These are phyloP conservation scores for Zymoseptoria brevis DNA, from an alignment of 2,329 filamentous ascomycete species.

Conservation along the genomic window DNA sequence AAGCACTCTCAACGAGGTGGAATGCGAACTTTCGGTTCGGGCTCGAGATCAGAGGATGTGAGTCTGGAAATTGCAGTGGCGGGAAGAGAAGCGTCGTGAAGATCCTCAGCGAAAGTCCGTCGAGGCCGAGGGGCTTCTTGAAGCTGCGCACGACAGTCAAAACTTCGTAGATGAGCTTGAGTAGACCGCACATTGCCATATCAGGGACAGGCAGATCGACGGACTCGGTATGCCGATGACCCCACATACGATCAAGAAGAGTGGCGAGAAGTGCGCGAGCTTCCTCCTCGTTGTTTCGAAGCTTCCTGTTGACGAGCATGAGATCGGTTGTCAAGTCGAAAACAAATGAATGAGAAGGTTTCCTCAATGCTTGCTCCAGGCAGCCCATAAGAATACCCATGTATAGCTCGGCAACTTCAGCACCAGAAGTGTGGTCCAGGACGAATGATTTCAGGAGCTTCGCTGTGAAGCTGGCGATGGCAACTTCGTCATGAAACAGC, in stretches of 20 bases:
- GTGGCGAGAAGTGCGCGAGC: slow-evolving; percentile 15
- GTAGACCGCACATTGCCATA: slow-evolving; percentile 25
- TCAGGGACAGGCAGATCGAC: slow-evolving; percentile 19
- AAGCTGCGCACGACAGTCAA: slow-evolving; percentile 21
- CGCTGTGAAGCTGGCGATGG: slow-evolving; percentile 10
- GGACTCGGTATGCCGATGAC: slow-evolving; percentile 20
- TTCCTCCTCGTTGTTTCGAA: slow-evolving; percentile 13
- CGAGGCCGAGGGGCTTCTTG: slow-evolving; percentile 24
- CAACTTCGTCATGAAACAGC: slow-evolving; percentile 15
- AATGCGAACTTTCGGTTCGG: slow-evolving; percentile 17
- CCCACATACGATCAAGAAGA: slow-evolving; percentile 13
- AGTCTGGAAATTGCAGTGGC: background rate
- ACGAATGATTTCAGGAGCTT: slow-evolving; percentile 18
- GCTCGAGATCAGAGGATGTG: slow-evolving; percentile 12
- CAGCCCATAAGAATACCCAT: slow-evolving; percentile 14
- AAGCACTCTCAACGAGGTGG: slow-evolving; percentile 18
- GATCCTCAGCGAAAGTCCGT: slow-evolving; percentile 17
- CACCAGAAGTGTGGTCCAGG: slow-evolving; percentile 10
- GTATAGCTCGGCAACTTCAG: slow-evolving; percentile 17
- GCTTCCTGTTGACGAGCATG: slow-evolving; percentile 8
- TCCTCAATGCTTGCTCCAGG: slow-evolving; percentile 15
- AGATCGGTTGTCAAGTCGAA: slow-evolving; percentile 16
- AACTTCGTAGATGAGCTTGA: slow-evolving; percentile 33
- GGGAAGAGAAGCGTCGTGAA: slow-evolving; percentile 24
- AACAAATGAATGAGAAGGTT: slow-evolving; percentile 10